Percentiles rank a stretch among this genome's conserved stretches.
Conservation (phyloP, 441 rosid species). For the Breynia disticha region DNA sequence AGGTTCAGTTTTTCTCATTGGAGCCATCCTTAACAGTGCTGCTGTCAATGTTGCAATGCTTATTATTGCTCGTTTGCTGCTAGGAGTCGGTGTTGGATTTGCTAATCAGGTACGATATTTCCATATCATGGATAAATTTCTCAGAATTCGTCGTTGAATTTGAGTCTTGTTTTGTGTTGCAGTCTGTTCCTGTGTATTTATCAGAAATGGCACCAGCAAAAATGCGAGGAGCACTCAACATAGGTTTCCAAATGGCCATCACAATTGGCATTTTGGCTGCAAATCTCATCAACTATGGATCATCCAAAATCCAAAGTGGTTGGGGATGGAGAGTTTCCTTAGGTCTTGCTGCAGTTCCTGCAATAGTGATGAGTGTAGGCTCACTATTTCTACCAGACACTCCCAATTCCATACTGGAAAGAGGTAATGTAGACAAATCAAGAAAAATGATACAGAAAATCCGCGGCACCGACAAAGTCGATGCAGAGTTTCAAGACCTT, state of each 20-base stretch:
- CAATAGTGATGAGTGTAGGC: constrained; percentile 21
- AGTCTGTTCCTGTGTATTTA: constrained; percentile 27
- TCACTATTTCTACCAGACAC: constrained; percentile 24
- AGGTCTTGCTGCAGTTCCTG: constrained; percentile 25
- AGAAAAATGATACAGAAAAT: constrained; percentile 18
- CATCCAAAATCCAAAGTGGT: constrained; percentile 14
- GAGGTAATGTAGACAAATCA: constrained; percentile 20
- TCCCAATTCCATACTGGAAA: constrained; percentile 27
- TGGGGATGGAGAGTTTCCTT: constrained; percentile 28
- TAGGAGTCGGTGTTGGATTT: constrained; percentile 55
- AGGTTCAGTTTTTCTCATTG: constrained; percentile 35
- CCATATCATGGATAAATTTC: too few species aligned
- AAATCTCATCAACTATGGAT: constrained; percentile 20
- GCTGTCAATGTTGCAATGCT: constrained; percentile 35
- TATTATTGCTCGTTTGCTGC: constrained; percentile 44
- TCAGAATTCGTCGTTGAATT: too few species aligned
- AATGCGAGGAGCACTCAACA: constrained; percentile 26
- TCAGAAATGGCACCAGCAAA: constrained; percentile 32
- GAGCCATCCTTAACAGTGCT: constrained; percentile 31
- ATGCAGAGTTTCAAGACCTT: constrained; percentile 34
- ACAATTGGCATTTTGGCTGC: constrained; percentile 22
- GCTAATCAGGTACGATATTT: constrained; percentile 37
- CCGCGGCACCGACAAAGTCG: constrained; percentile 14
- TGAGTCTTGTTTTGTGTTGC: not conserved
- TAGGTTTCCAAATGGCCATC: constrained; percentile 27